Base-by-base conservation (phyloP, 306 rosid genomes). In the Mimosa bimucronata region DNA sequence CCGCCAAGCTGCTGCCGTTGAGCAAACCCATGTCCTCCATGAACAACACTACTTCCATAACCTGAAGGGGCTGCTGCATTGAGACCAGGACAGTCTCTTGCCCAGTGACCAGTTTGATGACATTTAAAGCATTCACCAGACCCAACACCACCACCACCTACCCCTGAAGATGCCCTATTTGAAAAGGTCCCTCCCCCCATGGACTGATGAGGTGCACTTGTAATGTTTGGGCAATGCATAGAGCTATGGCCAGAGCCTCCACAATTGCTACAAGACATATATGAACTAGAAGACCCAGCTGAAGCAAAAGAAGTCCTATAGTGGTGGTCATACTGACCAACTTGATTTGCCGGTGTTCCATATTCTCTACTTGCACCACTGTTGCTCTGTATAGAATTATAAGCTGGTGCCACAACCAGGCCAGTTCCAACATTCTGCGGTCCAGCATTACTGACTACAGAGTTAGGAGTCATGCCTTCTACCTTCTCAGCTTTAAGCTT, bases 21-120 rank as follows among this genome's bases (percentile, higher is more conserved):
- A 72, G 77, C 81, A 55, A 81, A 44, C 37, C 90, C 91, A 71
- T 87, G 89, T 87, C 90, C 87, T 34, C 94, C 90, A 5, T 89
- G 82, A 21, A 66, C 81, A 74, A 14, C 76, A 37, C 83, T 70
- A 68, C 83, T 84, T 73, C 97, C 95, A 83, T 89, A 91, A 72
- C 94, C 82, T 40, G 88, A 80, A 72, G 92, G 87, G 37, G 55
- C 37, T 23, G 74, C 77, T 16, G 85, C 82, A 55, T 58, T 72
- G 48, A 74, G 30, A 26, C 88, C 88, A 19, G 95, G 98, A 79
- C 97, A 94, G 81, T 94, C 94, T 79, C 83, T 88, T 10, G 97
- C 94, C 94, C 92, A 91, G 52, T 94, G 97, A 34, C 98, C 98
- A 25, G 89, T 50, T 88, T 85, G 92, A 65, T 89, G 87, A 84